A percentile compares a stretch with the other conserved stretches of the same genome.
These are phyloP conservation scores for Pythium grandisporangium DNA, from an alignment of 352 stramenopile genomes.

Conservation along the genomic window DNA sequence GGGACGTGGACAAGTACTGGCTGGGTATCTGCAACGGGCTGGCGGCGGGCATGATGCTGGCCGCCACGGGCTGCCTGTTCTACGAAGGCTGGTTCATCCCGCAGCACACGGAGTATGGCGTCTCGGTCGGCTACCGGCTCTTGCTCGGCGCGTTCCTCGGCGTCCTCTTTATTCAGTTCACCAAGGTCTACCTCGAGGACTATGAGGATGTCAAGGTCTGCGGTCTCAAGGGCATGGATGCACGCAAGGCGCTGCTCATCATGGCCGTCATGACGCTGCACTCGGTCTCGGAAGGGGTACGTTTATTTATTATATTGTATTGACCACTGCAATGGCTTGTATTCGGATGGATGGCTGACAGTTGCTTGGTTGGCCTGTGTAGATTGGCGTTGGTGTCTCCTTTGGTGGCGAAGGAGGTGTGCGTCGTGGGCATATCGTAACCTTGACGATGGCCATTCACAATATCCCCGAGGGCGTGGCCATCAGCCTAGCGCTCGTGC, in stretches of 20 bases:
- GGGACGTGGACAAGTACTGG: slow-evolving; percentile 91
- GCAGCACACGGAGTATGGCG: slow-evolving; percentile 55
- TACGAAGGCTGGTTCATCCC: slow-evolving; percentile 88
- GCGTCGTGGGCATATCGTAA: slow-evolving; percentile 95
- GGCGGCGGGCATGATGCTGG: slow-evolving; percentile 98
- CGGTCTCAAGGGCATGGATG: slow-evolving; percentile 70
- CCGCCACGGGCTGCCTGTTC: slow-evolving; percentile 92
- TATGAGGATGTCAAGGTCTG: slow-evolving; percentile 93
- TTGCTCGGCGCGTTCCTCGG: slow-evolving; percentile 86
- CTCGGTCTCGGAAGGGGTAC: slow-evolving; percentile 95
- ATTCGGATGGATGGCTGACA: too few relatives aligned
- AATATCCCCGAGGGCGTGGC: slow-evolving; percentile 98
- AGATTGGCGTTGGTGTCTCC: slow-evolving; percentile 94
- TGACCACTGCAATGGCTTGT: background rate
- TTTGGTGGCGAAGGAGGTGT: slow-evolving; percentile 92
- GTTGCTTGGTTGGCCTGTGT: background rate
- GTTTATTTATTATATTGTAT: slow-evolving; percentile 5
- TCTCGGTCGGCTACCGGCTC: slow-evolving; percentile 73
- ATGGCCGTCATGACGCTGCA: slow-evolving; percentile 99
- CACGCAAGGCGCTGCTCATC: slow-evolving; percentile 92
- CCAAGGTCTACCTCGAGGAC: slow-evolving; percentile 91
- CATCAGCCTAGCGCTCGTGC: slow-evolving; percentile 92
- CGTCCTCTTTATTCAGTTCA: slow-evolving; percentile 95
- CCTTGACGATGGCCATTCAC: slow-evolving; percentile 95
- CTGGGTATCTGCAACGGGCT: slow-evolving; percentile 92